Evolutionary conservation across 495 filamentous ascomycete genomes (phyloP).

Genomic region (Annulohypoxylon maeteangense): DNA sequence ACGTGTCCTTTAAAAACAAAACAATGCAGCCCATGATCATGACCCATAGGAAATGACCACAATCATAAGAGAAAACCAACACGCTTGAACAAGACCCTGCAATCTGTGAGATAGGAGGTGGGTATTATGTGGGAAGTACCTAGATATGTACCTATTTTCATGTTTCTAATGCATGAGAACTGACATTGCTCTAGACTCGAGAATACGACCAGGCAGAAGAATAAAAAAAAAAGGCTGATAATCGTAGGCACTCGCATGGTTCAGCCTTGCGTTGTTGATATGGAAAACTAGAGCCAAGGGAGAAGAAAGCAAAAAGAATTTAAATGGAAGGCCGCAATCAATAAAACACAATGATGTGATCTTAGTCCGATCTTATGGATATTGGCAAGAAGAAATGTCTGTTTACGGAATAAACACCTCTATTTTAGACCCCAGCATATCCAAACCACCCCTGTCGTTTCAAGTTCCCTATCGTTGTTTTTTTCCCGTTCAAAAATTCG

Average conservation of each 20-base stretch:
- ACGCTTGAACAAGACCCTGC: neutral
- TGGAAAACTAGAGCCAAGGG: neutral
- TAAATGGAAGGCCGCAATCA: conserved; percentile 15
- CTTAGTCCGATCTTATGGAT: conserved; percentile 17
- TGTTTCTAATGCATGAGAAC: conserved; percentile 14
- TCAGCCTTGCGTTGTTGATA: conserved; percentile 11
- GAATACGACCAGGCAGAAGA: conserved; percentile 1
- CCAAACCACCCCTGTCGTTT: conserved; percentile 28
- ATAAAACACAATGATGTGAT: conserved; percentile 22
- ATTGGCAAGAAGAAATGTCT: conserved; percentile 17
- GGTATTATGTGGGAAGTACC: conserved; percentile 16
- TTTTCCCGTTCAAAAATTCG: conserved; percentile 16
- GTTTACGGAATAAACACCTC: conserved; percentile 16
- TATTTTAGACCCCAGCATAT: conserved; percentile 37
- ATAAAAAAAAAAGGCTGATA: neutral
- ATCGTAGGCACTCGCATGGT: neutral
- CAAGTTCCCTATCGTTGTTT: conserved; percentile 21
- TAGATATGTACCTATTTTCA: no score
- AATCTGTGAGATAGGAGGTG: conserved; percentile 2
- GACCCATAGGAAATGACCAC: conserved; percentile 3
- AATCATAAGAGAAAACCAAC: conserved; percentile 11
- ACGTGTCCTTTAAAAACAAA: neutral
- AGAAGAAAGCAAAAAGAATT: conserved; percentile 21
- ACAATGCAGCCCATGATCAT: conserved; percentile 21
- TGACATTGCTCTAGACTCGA: conserved; percentile 12